A percentile compares a stretch with the other conserved stretches of the same genome.
phyloP scores from a whole-genome alignment of 495 filamentous ascomycete species.

The Ramalina intermedia region DNA sequence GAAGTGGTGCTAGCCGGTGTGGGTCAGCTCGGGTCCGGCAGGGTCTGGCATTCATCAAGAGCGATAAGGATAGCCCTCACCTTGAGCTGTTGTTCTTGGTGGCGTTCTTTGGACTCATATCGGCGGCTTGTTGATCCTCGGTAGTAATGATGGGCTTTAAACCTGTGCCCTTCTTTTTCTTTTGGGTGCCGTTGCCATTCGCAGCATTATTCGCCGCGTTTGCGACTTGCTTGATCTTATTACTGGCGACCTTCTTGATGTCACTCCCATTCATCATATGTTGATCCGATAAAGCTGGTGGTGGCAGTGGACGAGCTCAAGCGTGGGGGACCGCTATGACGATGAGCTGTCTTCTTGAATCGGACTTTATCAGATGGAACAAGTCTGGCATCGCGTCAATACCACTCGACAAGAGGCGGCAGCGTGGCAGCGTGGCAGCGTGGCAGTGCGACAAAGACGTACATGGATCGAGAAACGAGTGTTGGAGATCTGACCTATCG shows the following conservation, averaged over 20 bases:
- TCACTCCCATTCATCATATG: slow-evolving; percentile 58
- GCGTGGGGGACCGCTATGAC: background rate
- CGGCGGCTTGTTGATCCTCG: slow-evolving; percentile 36
- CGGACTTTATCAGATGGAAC: background rate
- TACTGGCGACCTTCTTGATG: slow-evolving; percentile 61
- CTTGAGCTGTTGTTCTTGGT: slow-evolving; percentile 35
- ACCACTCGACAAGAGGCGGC: too few species aligned
- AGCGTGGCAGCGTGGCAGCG: too few species aligned
- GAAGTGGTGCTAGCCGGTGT: slow-evolving; percentile 25
- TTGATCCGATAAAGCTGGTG: background rate
- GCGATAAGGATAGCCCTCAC: slow-evolving; percentile 24
- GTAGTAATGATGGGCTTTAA: slow-evolving; percentile 85
- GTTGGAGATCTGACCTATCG: too few species aligned
- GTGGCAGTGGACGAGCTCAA: background rate
- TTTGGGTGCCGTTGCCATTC: slow-evolving; percentile 48
- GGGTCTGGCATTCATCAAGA: background rate
- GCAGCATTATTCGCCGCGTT: slow-evolving; percentile 41
- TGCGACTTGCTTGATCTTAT: slow-evolving; percentile 66
- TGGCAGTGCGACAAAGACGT: too few species aligned
- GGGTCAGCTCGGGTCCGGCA: slow-evolving; percentile 10
- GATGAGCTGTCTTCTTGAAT: background rate
- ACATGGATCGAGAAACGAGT: too few species aligned
- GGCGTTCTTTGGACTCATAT: slow-evolving; percentile 24
- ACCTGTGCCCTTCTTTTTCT: slow-evolving; percentile 74
- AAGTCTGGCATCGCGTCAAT: background rate